phyloP scores from a whole-genome alignment of 1,284 basidiomycete genomes.

The Trichosporon faecale region DNA sequence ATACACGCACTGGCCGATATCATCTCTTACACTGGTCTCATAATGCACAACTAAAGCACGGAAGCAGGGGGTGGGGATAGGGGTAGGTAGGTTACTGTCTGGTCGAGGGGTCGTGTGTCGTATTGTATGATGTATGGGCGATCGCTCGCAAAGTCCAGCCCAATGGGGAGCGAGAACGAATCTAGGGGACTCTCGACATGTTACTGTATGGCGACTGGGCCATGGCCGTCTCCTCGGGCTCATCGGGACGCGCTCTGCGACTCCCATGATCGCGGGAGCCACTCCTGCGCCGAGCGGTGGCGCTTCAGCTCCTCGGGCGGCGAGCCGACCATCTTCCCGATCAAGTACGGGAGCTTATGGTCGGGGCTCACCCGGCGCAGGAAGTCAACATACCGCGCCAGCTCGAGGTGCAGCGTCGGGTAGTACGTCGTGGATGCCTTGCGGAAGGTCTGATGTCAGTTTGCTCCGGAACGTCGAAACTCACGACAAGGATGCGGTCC shows the following conservation, averaged over 20 bases:
- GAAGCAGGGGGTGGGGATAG: not conserved
- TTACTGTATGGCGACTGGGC: not conserved
- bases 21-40: conserved; percentile 13
- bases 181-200: not conserved
- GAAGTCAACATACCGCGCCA: conserved; percentile 74
- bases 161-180: not conserved
- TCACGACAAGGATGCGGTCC: conserved; percentile 58
- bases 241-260: not conserved
- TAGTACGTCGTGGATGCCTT: conserved; percentile 92
- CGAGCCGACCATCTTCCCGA: conserved; percentile 46
- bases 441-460: conserved; percentile 67
- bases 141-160: not conserved
- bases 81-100: not conserved
- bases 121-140: not conserved
- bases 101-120: conserved; percentile 4
- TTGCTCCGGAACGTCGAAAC: conserved; percentile 17
- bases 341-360: conserved; percentile 44
- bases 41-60: conserved; percentile 25
- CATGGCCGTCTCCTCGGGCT: not conserved
- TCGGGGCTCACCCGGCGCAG: conserved; percentile 48
- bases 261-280: conserved; percentile 19
- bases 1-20: not conserved
- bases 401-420: conserved; percentile 83
- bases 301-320: conserved; percentile 40
- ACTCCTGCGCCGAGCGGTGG: conserved; percentile 20